These are phyloP conservation scores for Pythium vanterpoolii DNA, from an alignment of 352 stramenopile species.

Conservation along the genomic window DNA sequence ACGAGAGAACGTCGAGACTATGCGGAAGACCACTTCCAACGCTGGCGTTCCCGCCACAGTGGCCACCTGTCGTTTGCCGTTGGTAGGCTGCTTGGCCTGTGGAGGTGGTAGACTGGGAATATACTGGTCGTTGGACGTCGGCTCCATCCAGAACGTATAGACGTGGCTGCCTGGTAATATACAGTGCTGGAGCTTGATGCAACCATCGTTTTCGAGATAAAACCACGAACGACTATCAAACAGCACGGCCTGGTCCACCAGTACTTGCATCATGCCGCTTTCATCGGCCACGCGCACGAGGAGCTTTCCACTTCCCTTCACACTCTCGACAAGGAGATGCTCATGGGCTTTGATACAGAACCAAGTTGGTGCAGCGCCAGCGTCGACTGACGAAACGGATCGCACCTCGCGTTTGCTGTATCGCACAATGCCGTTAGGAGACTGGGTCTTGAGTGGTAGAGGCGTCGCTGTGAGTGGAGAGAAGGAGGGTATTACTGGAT, in stretches of 20 bases:
- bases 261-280: conserved; percentile 39
- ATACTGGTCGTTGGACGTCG: conserved; percentile 12
- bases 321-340: conserved; percentile 52
- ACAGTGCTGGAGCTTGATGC: conserved; percentile 37
- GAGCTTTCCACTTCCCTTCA: conserved; percentile 49
- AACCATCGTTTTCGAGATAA: conserved; percentile 40
- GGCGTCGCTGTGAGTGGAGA: neutral
- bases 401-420: conserved; percentile 43
- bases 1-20: conserved; percentile 18
- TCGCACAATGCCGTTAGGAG: neutral
- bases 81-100: neutral
- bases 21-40: conserved; percentile 27
- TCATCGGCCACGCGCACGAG: conserved; percentile 58
- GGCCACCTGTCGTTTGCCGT: neutral
- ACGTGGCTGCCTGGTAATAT: conserved; percentile 49
- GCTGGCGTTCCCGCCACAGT: conserved; percentile 1
- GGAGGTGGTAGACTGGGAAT: neutral
- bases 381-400: conserved; percentile 12
- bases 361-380: neutral
- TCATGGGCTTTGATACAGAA: conserved; percentile 45
- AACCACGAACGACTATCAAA: conserved; percentile 73
- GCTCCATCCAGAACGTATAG: conserved; percentile 74
- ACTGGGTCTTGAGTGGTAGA: conserved; percentile 7
- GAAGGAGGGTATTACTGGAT: neutral
- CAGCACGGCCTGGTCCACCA: conserved; percentile 55